Evolutionary conservation across 179 eudicot genomes (phyloP).

Genomic region (Sideroxylon spinosum): DNA sequence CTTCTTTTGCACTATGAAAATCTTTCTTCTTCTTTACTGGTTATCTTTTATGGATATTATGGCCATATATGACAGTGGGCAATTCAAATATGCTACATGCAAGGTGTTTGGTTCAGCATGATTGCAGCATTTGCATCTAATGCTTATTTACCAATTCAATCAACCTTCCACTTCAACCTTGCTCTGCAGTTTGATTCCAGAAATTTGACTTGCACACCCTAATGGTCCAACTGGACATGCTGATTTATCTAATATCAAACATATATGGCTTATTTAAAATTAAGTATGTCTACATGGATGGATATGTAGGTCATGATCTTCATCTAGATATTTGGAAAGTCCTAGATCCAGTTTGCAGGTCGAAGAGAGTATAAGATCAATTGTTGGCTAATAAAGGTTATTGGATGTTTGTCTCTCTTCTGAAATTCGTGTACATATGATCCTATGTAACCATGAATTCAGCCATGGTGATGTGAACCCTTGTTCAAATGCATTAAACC

Average conservation of each 20-base stretch:
- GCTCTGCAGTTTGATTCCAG: background rate
- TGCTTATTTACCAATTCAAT: background rate
- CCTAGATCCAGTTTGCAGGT: background rate
- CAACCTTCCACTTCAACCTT: background rate
- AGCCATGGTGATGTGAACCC: too few relatives aligned
- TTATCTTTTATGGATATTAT: background rate
- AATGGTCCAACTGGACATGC: background rate
- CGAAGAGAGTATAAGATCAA: background rate
- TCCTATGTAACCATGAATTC: background rate
- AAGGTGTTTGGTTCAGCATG: background rate
- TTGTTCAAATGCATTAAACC: too few relatives aligned
- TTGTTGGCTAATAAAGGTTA: background rate
- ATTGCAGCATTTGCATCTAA: background rate
- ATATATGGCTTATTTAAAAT: background rate
- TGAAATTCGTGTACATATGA: background rate
- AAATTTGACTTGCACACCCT: background rate
- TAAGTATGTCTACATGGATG: too few relatives aligned
- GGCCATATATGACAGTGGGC: background rate
- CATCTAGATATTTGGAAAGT: background rate
- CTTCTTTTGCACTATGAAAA: background rate
- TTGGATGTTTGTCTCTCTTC: background rate
- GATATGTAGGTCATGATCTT: background rate
- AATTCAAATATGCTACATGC: background rate
- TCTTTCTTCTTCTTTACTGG: background rate
- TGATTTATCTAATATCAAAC: background rate